Evolutionary conservation across 2,329 filamentous ascomycete species (phyloP), one percentile per base, ranked within the genome.

Genomic region (Clarireedia hainanense): DNA sequence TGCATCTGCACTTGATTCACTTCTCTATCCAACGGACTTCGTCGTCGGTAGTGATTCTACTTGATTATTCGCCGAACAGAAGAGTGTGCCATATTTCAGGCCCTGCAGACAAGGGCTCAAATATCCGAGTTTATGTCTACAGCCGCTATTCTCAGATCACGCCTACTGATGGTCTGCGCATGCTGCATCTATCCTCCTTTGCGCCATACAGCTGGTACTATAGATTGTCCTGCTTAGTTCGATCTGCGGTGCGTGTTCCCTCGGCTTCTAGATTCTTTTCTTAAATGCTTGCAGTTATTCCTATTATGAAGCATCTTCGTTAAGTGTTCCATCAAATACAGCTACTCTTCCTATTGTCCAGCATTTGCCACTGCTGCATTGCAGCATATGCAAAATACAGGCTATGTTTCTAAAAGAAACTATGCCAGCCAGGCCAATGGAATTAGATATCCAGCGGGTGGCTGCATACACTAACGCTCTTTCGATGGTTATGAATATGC

Each of bases 391-490:
- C 50, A 48, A 37, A 27, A 26, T 45, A 48, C 42, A 14, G 20
- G 20, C 23, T 47, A 37, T 42, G 46, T 27, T 24, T 47, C 47
- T 48, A 17, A 39, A 39, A 52, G 50, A 37, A 37, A 36, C 27
- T 34, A 9, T 12, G 9, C 30, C 30, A 34, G 30, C 63, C 62
- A 47, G 60, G 62, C 59, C 49, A 40, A 40, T 57, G 62, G 59
- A 59, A 48, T 43, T 40, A 14, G 9, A 9, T 34, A 34, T 34
- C 10, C 10, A 12, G 30, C 30, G 30, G 30, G 30, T 34, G 30
- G 30, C 30, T 34, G 30, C 30, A 34, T 34, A 34, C 30, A 34
- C 30, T 34, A 34, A 34, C 10, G 30, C 30, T 34, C 12, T 34
- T 34, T 9, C 12, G 30, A 34, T 34, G 12, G 30, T 40, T 27